These are phyloP conservation scores for Cardiospermum halicacabum DNA, from an alignment of 345 rosid species.

Conservation along the genomic window DNA sequence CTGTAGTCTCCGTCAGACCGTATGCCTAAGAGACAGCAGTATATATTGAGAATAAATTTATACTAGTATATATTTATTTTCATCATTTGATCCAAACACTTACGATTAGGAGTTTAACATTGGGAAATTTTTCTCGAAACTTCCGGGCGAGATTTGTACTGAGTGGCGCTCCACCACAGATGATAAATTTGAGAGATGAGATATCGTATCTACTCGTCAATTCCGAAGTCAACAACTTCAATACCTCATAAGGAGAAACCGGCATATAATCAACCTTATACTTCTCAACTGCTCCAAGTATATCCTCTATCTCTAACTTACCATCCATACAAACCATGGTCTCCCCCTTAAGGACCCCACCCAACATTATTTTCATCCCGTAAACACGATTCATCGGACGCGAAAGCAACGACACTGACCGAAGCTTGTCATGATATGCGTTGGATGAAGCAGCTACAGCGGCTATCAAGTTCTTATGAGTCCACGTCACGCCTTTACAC, in stretches of 20 bases:
- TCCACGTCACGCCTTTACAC: slow-evolving; percentile 61
- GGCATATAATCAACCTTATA: slow-evolving; percentile 59
- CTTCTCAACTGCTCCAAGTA: slow-evolving; percentile 36
- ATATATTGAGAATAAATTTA: background rate
- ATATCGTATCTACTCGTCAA: slow-evolving; percentile 58
- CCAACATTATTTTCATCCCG: slow-evolving; percentile 43
- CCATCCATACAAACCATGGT: slow-evolving; percentile 21
- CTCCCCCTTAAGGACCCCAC: slow-evolving; percentile 39
- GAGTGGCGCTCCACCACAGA: slow-evolving; percentile 80
- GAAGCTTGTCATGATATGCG: no score
- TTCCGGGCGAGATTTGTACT: slow-evolving; percentile 66
- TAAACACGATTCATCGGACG: slow-evolving; percentile 50
- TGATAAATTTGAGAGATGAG: slow-evolving; percentile 50
- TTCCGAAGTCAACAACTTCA: slow-evolving; percentile 64
- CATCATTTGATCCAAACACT: background rate
- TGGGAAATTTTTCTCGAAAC: slow-evolving; percentile 66
- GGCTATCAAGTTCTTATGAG: slow-evolving; percentile 69
- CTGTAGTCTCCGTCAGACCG: background rate
- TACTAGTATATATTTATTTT: background rate
- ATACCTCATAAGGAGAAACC: slow-evolving; percentile 77
- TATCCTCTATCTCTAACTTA: no score
- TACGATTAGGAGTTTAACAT: slow-evolving; percentile 46
- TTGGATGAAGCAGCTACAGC: slow-evolving; percentile 13
- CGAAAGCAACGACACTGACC: slow-evolving; percentile 39
- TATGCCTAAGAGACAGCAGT: background rate